Percentiles rank a stretch among this genome's conserved stretches.
Conservation (phyloP, 1,284 basidiomycete species). For the Stygiomarasmius scandens region DNA sequence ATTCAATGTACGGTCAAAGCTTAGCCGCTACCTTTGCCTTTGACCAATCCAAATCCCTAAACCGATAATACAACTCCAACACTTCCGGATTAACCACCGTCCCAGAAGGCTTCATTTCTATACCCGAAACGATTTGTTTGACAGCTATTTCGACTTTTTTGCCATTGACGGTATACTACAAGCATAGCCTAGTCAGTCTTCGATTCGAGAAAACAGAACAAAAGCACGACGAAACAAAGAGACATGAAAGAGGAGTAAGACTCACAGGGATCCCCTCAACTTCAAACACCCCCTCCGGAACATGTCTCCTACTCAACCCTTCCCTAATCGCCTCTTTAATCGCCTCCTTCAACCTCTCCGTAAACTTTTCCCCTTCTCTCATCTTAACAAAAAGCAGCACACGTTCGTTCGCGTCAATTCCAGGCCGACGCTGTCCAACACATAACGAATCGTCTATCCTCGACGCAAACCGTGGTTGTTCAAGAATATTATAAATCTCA, state of each 20-base stretch:
- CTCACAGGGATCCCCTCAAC: conserved; percentile 66
- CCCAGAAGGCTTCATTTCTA: conserved; percentile 60
- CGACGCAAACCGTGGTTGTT: conserved; percentile 48
- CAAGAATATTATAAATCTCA: conserved; percentile 83
- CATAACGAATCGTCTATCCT: conserved; percentile 76
- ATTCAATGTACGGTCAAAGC: neutral
- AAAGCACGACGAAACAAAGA: neutral
- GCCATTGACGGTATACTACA: conserved; percentile 68
- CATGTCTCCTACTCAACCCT: conserved; percentile 74
- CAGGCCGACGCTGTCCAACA: conserved; percentile 75
- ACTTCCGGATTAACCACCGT: conserved; percentile 71
- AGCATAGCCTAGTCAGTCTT: too few species aligned
- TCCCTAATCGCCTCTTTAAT: conserved; percentile 65
- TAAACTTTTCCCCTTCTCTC: conserved; percentile 53
- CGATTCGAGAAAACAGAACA: too few species aligned
- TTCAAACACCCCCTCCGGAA: conserved; percentile 68
- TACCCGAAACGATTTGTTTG: conserved; percentile 71
- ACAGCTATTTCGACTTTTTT: conserved; percentile 78
- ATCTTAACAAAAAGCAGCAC: conserved; percentile 86
- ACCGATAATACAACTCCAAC: conserved; percentile 63
- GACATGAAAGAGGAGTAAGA: conserved; percentile 12
- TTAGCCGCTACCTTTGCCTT: neutral
- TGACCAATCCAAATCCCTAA: conserved; percentile 40
- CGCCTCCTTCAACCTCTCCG: conserved; percentile 45
- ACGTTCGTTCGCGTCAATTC: conserved; percentile 79